phyloP scores from a whole-genome alignment of 1,284 basidiomycete genomes.

The Fistulina hepatica region DNA sequence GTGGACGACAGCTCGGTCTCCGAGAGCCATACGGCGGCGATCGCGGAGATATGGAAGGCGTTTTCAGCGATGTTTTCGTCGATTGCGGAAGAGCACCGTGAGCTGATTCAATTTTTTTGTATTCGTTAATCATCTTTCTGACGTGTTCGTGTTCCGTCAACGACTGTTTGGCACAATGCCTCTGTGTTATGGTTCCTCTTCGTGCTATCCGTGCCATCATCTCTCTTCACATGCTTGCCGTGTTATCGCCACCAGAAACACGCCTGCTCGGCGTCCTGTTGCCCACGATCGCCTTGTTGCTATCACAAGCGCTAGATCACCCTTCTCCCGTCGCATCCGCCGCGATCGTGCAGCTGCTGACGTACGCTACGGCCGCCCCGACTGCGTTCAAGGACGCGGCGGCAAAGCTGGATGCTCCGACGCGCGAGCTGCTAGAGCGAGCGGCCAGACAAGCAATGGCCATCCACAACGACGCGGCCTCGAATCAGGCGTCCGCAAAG shows the following conservation, averaged over 20 bases:
- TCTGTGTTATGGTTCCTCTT: too few species aligned
- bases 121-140: not conserved
- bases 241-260: conserved; percentile 39
- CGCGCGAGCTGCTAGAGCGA: conserved; percentile 61
- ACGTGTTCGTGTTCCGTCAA: not conserved
- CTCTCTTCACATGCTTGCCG: not conserved
- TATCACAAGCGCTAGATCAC: conserved; percentile 43
- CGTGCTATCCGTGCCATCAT: not conserved
- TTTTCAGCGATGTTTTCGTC: conserved; percentile 57
- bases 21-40: conserved; percentile 47
- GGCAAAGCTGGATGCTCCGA: conserved; percentile 48
- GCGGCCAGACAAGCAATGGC: conserved; percentile 72
- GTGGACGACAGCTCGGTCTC: conserved; percentile 42
- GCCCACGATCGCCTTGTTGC: conserved; percentile 67
- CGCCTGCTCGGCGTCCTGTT: conserved; percentile 68
- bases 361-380: conserved; percentile 67
- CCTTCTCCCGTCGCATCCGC: conserved; percentile 45
- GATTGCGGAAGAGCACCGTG: conserved; percentile 54
- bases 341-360: conserved; percentile 65
- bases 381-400: conserved; percentile 83
- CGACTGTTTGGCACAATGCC: conserved; percentile 4
- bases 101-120: conserved; percentile 24
- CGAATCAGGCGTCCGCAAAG: conserved; percentile 30
- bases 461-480: conserved; percentile 23
- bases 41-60: conserved; percentile 76